Evolutionary conservation across 352 stramenopile species (phyloP).

Genomic region (Phytophthora meadii): DNA sequence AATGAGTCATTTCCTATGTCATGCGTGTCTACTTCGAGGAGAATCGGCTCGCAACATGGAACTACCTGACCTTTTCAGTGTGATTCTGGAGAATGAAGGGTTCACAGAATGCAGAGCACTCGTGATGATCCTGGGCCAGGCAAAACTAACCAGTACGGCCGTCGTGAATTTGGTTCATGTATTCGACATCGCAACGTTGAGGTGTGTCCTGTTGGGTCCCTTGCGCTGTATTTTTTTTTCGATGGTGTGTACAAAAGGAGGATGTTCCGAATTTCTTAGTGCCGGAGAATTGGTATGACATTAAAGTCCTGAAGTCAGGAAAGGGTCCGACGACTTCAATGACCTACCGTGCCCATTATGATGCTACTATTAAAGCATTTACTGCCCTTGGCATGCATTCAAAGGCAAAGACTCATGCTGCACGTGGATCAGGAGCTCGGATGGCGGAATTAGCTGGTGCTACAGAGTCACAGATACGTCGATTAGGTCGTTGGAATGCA

Average conservation of each 20-base stretch:
- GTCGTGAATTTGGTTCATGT: neutral
- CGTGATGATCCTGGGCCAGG: neutral
- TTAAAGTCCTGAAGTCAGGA: neutral
- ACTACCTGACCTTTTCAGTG: neutral
- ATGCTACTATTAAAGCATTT: neutral
- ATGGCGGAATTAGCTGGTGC: neutral
- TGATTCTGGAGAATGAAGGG: neutral
- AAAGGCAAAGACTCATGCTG: neutral
- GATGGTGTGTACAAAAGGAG: constrained; percentile 1
- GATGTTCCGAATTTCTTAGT: neutral
- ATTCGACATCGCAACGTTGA: constrained; percentile 5
- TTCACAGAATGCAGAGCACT: neutral
- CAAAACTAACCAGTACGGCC: neutral
- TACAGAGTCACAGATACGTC: neutral
- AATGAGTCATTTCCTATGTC: too few relatives aligned
- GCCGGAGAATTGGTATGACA: neutral
- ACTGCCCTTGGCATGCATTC: neutral
- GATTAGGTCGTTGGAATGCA: neutral
- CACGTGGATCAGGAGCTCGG: neutral
- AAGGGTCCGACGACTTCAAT: neutral
- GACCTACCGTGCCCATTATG: neutral
- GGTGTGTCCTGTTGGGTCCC: neutral
- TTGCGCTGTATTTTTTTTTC: constrained; percentile 9
- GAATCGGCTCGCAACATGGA: neutral
- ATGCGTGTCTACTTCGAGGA: neutral